These are phyloP conservation scores for Saccharomycopsis babjevae DNA, from an alignment of 805 yeast species.

Conservation along the genomic window DNA sequence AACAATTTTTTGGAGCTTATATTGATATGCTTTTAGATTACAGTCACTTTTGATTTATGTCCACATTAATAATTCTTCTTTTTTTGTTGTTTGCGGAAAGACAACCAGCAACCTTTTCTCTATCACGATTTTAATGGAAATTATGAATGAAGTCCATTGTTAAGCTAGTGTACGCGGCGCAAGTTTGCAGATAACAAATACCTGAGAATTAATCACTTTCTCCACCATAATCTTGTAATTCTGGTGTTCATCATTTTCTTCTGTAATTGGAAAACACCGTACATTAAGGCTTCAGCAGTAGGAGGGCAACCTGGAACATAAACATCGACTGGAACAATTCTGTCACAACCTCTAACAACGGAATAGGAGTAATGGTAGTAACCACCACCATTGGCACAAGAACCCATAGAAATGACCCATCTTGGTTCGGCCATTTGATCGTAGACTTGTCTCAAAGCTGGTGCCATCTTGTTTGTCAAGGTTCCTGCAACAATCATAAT, in stretches of 20 bases:
- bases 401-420: conserved; percentile 92
- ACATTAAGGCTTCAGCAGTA: conserved; percentile 82
- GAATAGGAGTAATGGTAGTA: conserved; percentile 84
- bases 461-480: conserved; percentile 87
- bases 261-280: conserved; percentile 81
- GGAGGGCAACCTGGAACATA: conserved; percentile 94
- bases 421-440: conserved; percentile 93
- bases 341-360: conserved; percentile 84
- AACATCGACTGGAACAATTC: conserved; percentile 80
- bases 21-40: too few species aligned
- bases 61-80: too few species aligned
- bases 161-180: too few species aligned
- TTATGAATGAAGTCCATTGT: too few species aligned
- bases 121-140: too few species aligned
- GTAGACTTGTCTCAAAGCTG: conserved; percentile 83
- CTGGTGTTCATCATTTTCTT: conserved; percentile 80
- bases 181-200: neutral
- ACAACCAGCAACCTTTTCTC: too few species aligned
- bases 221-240: conserved; percentile 79
- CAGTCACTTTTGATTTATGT: too few species aligned
- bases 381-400: conserved; percentile 92
- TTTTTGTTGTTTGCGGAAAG: too few species aligned
- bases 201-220: conserved; percentile 30
- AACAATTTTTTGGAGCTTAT: too few species aligned
- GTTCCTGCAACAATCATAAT: conserved; percentile 91